Conservation (phyloP, 305 asterid species). For the Caryopteris hybrid region DNA sequence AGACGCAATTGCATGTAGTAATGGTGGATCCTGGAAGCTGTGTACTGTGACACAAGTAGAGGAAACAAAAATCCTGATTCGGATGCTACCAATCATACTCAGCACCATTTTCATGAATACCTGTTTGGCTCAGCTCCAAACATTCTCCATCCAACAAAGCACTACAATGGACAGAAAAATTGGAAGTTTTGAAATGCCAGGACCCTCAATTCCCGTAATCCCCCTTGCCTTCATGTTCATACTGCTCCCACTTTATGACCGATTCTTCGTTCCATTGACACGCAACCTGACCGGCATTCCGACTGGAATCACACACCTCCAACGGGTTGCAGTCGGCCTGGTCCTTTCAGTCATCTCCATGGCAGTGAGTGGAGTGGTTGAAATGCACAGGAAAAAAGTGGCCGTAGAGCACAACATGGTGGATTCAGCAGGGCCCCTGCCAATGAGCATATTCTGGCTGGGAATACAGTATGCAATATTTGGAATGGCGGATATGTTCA, state of each 20-base stretch:
- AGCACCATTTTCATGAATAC: slow-evolving; percentile 76
- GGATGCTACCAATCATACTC: slow-evolving; percentile 61
- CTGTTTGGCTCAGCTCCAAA: slow-evolving; percentile 74
- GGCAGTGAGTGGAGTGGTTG: slow-evolving; percentile 52
- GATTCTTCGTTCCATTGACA: slow-evolving; percentile 44
- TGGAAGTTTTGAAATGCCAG: slow-evolving; percentile 50
- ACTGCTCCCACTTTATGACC: slow-evolving; percentile 56
- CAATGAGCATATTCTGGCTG: slow-evolving; percentile 65
- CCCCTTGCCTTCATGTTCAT: slow-evolving; percentile 49
- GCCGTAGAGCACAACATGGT: slow-evolving; percentile 42
- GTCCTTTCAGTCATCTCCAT: slow-evolving; percentile 52
- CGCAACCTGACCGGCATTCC: slow-evolving; percentile 55
- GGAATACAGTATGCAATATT: slow-evolving; percentile 51
- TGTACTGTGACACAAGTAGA: slow-evolving; percentile 66
- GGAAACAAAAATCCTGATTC: slow-evolving; percentile 58
- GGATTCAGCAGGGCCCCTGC: slow-evolving; percentile 43
- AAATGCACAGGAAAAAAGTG: slow-evolving; percentile 44
- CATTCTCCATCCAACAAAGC: slow-evolving; percentile 68
- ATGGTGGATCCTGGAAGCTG: slow-evolving; percentile 40
- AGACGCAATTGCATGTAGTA: slow-evolving; percentile 5
- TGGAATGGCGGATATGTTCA: slow-evolving; percentile 63
- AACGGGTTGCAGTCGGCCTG: slow-evolving; percentile 61
- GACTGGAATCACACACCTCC: slow-evolving; percentile 66
- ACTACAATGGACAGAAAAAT: slow-evolving; percentile 50
- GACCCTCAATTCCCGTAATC: slow-evolving; percentile 58